These are phyloP conservation scores for Podaxis carcinomalis DNA, from an alignment of 768 basidiomycete species.

Conservation along the genomic window DNA sequence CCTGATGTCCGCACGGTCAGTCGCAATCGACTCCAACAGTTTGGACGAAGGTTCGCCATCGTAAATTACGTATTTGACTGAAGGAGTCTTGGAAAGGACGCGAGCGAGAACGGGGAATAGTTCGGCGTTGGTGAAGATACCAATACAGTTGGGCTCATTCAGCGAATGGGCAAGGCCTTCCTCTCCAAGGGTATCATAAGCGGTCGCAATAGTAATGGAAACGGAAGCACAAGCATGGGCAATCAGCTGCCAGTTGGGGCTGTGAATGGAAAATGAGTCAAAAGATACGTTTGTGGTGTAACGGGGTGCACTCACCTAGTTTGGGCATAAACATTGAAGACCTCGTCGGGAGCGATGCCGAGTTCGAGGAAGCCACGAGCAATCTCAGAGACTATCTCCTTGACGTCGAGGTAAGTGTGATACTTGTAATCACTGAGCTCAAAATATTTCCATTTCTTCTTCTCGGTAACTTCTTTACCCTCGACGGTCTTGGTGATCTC, in stretches of 20 bases:
- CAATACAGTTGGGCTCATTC: slow-evolving; percentile 74
- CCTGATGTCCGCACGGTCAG: slow-evolving; percentile 52
- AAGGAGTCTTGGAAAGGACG: slow-evolving; percentile 68
- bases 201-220: slow-evolving; percentile 83
- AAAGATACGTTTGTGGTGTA: background rate
- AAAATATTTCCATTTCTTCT: slow-evolving; percentile 96
- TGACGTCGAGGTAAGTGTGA: slow-evolving; percentile 67
- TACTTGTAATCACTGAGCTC: slow-evolving; percentile 88
- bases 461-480: slow-evolving; percentile 81
- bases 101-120: slow-evolving; percentile 75
- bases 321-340: slow-evolving; percentile 88
- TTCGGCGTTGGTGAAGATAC: slow-evolving; percentile 89
- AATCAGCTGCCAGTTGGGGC: slow-evolving; percentile 78
- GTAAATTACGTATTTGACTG: slow-evolving; percentile 79
- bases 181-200: slow-evolving; percentile 94
- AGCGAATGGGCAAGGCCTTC: slow-evolving; percentile 86
- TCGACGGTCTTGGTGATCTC: slow-evolving; percentile 79
- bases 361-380: slow-evolving; percentile 71
- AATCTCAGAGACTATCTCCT: slow-evolving; percentile 58
- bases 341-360: slow-evolving; percentile 60
- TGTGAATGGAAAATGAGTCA: slow-evolving; percentile 1
- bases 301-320: slow-evolving; percentile 55
- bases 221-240: slow-evolving; percentile 79
- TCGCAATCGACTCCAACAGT: slow-evolving; percentile 56
- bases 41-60: slow-evolving; percentile 62